phyloP scores from a whole-genome alignment of 306 rosid species.

The Prunus salicina region DNA sequence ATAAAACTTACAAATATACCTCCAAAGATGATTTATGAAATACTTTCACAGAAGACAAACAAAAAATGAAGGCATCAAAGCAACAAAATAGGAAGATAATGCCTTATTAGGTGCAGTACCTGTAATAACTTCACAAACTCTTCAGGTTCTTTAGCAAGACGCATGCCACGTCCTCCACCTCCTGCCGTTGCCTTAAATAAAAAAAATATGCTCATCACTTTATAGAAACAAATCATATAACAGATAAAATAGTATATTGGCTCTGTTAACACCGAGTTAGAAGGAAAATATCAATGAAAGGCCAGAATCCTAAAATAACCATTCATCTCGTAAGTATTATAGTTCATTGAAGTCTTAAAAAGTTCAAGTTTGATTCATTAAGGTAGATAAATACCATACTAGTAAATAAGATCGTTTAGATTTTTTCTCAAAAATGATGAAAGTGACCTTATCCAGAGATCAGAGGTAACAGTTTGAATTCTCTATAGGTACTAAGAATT shows the following conservation, averaged over 20 bases:
- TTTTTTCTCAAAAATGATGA: not conserved
- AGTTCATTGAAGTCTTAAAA: not conserved
- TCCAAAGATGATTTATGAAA: not conserved
- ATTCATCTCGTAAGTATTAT: not conserved
- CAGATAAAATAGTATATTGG: not conserved
- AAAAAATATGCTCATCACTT: conserved; percentile 36
- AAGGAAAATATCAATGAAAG: not conserved
- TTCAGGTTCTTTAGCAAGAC: conserved; percentile 92
- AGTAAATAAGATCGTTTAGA: not conserved
- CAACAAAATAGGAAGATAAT: not conserved
- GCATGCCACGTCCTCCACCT: conserved; percentile 99
- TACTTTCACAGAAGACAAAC: not conserved
- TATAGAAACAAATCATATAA: conserved; percentile 12
- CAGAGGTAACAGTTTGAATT: not conserved
- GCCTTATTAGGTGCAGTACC: conserved; percentile 43
- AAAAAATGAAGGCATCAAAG: not conserved
- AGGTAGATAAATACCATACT: not conserved
- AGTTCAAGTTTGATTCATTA: not conserved
- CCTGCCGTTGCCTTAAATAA: conserved; percentile 92
- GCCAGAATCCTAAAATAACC: not conserved
- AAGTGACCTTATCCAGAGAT: not conserved
- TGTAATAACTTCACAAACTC: conserved; percentile 97
- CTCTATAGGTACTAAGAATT: not conserved
- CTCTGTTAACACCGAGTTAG: not conserved
- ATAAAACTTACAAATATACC: conserved; percentile 22